Conservation (phyloP, 148 eudicot genomes). For the Suaeda aralocaspica region DNA sequence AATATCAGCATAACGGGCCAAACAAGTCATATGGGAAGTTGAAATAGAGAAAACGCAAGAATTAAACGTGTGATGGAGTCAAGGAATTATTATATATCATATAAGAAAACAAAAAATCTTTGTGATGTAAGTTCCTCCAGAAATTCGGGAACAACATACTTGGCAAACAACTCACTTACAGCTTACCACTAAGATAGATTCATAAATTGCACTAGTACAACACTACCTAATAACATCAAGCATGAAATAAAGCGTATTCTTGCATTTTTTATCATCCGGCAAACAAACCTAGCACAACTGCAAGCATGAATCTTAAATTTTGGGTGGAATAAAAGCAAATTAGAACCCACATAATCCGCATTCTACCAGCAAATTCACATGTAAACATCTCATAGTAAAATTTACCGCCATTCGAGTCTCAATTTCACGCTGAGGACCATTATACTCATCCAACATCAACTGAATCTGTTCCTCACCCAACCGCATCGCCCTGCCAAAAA, state of each 20-base stretch:
- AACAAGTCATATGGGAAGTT: background rate
- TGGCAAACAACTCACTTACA: conserved; percentile 9
- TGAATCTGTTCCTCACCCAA: conserved; percentile 48
- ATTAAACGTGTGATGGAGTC: background rate
- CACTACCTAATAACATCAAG: background rate
- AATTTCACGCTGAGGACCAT: conserved; percentile 57
- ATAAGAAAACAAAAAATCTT: background rate
- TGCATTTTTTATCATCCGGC: background rate
- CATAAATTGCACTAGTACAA: background rate
- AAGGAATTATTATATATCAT: too few species aligned
- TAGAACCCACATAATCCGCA: background rate
- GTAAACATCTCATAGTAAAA: background rate
- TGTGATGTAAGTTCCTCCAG: background rate
- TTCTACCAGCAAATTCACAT: background rate
- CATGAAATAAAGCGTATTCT: background rate
- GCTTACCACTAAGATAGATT: background rate
- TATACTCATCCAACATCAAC: conserved; percentile 50
- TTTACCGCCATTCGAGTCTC: conserved; percentile 62
- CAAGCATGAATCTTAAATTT: too few species aligned
- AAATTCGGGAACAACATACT: background rate
- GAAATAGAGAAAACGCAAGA: background rate
- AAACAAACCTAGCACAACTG: background rate
- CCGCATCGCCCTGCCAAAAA: conserved; percentile 64
- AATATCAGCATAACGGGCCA: background rate
- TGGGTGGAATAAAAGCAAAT: too few species aligned